These are phyloP conservation scores for Tremella mesenterica DNA, from an alignment of 768 basidiomycete species.

Conservation along the genomic window DNA sequence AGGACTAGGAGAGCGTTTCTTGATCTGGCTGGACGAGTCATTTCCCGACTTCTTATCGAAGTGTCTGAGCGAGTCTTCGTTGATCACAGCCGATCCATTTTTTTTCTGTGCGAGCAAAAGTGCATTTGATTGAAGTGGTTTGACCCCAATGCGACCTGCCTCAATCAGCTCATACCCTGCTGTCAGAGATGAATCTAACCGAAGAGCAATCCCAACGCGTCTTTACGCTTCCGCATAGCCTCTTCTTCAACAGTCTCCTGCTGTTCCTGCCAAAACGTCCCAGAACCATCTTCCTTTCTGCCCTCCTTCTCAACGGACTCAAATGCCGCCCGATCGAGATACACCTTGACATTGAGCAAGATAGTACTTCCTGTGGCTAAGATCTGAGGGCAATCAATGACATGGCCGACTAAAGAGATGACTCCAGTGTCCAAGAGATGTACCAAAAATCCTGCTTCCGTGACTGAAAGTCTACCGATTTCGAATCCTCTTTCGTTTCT, in stretches of 20 bases:
- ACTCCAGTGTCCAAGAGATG: conserved; percentile 38
- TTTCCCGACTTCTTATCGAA: conserved; percentile 38
- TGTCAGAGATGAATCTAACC: conserved; percentile 45
- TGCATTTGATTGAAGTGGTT: conserved; percentile 49
- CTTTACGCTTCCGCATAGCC: conserved; percentile 68
- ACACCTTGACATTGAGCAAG: conserved; percentile 66
- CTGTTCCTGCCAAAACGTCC: conserved; percentile 59
- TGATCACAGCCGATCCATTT: conserved; percentile 35
- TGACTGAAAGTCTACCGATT: conserved; percentile 35
- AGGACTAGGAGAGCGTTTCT: conserved; percentile 20
- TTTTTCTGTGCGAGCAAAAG: conserved; percentile 40
- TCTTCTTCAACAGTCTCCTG: conserved; percentile 72
- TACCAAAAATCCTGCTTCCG: conserved; percentile 34
- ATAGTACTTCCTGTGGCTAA: conserved; percentile 68
- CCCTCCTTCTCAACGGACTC: conserved; percentile 37
- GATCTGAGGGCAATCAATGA: conserved; percentile 66
- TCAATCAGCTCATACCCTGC: neutral
- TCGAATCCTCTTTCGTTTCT: conserved; percentile 36
- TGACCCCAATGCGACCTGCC: conserved; percentile 52
- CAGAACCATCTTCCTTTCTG: conserved; percentile 20
- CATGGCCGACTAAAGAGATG: conserved; percentile 57
- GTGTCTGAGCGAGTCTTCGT: conserved; percentile 45
- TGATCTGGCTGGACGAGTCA: conserved; percentile 31
- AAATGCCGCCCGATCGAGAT: conserved; percentile 63
- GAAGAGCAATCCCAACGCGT: conserved; percentile 64